Percentiles rank a stretch among this genome's conserved stretches.
Evolutionary conservation across 2,329 filamentous ascomycete genomes (phyloP).

Genomic region (Diaporthe citrichinensis): DNA sequence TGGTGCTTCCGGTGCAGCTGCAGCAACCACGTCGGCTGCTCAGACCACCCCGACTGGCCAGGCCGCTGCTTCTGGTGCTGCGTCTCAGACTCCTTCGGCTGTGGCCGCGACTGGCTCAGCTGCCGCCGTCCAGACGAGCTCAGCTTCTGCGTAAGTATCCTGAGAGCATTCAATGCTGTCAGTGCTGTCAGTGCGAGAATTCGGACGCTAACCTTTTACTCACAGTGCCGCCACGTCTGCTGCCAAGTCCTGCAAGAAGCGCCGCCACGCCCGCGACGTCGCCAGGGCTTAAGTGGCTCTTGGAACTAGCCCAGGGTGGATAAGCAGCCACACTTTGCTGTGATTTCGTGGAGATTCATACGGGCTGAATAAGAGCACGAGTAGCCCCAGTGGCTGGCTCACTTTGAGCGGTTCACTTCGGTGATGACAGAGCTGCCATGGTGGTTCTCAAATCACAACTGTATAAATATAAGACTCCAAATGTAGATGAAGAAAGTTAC

Average conservation of each 20-base stretch:
- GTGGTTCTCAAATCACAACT: constrained; percentile 10
- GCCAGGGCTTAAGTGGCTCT: not conserved
- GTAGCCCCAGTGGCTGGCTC: not conserved
- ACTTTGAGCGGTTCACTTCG: constrained; percentile 17
- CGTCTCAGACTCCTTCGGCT: not conserved
- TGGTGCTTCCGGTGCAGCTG: constrained; percentile 20
- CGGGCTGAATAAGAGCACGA: not conserved
- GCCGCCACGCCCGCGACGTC: constrained; percentile 32
- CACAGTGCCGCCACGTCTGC: constrained; percentile 5
- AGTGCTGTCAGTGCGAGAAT: not conserved
- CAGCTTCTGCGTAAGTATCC: not conserved
- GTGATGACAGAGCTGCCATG: not conserved
- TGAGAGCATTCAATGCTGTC: fast-evolving
- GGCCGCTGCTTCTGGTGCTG: constrained; percentile 1
- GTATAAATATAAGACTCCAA: constrained; percentile 15
- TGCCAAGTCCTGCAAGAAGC: constrained; percentile 36
- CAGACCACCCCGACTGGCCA: constrained; percentile 9
- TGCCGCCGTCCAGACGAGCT: not conserved
- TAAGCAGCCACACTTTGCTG: not conserved
- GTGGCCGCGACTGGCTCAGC: constrained; percentile 1
- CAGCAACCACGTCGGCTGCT: constrained; percentile 11
- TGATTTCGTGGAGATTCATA: not conserved
- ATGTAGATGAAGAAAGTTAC: not conserved
- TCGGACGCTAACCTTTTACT: not conserved
- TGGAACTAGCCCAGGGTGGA: not conserved